Conservation (phyloP, 257 asterid genomes). For the Jacaranda mimosifolia region DNA sequence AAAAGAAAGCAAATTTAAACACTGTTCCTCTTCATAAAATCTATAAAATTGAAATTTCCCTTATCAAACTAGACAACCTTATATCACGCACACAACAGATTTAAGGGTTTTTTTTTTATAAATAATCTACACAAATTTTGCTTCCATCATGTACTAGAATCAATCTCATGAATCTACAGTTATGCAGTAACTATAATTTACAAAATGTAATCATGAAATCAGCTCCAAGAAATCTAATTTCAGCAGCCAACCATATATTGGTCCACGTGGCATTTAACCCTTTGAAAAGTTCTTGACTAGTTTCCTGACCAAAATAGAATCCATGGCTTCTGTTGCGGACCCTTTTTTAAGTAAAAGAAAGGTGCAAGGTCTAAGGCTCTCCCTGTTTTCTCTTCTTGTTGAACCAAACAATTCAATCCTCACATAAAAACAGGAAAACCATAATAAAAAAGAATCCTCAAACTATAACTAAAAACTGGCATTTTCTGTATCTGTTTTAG, state of each 20-base stretch:
- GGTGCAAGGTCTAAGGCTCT: background rate
- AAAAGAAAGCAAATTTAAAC: too few relatives aligned
- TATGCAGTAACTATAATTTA: too few relatives aligned
- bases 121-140: background rate
- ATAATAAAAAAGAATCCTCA: background rate
- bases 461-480: background rate
- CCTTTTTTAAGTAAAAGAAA: constrained; percentile 21
- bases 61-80: too few relatives aligned
- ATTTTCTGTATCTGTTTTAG: background rate
- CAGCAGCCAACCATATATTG: background rate
- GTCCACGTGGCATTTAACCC: background rate
- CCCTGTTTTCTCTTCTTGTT: constrained; percentile 13
- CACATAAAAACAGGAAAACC: background rate
- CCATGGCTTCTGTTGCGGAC: constrained; percentile 18
- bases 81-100: too few relatives aligned
- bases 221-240: background rate
- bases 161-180: too few relatives aligned
- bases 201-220: background rate
- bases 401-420: constrained; percentile 14
- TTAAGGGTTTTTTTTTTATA: too few relatives aligned
- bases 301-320: constrained; percentile 18
- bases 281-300: background rate
- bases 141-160: too few relatives aligned
- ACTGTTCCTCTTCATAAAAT: too few relatives aligned
- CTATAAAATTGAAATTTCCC: too few relatives aligned